Base-by-base conservation (phyloP, 805 yeast species). In the Monosporozyma aerobia region DNA sequence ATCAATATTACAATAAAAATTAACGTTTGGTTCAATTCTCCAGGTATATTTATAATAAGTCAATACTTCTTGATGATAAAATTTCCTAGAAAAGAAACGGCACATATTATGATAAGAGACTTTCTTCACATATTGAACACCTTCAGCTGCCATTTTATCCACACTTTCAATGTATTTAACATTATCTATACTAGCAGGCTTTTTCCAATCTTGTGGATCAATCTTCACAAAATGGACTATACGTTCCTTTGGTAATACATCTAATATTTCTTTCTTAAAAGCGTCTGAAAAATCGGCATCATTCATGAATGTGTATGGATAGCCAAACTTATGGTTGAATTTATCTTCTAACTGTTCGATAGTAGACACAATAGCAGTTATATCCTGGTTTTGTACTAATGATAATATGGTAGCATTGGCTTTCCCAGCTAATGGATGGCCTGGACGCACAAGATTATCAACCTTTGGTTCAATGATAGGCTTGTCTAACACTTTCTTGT, bases 1-100 rank as follows among this genome's bases (percentile, higher is more conserved):
- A 60, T 80, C 81, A 53, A 90, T 74, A 66, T 87, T 87, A 72
- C 96, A 89, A 69, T 72, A 79, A 58, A 85, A 77, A 64, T 79
- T 77, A 60, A 85, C 81, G 59, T 79, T 85, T 8, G 96, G 96
- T 70, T 90, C 97, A 44, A 90, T 90, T 68, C 96, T 81, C 96
- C 96, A 89, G 74, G 87, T 87, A 77, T 84, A 89, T 63, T 85
- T 86, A 76, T 82, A 89, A 29, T 82, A 78, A 55, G 75, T 72
- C 68, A 89, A 63, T 47, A 81, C 71, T 49, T 78, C 80, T 64
- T 87, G 87, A 67, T 84, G 76, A 77, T 81, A 88, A 73, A 88
- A 87, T 66, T 85, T 83, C 0, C 95, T 95, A 16, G 90, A 80
- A 68, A 86, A 90, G 69, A 79, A 89, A 56, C 97, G 78, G 69